These are phyloP conservation scores for Colletotrichum incanum DNA, from an alignment of 2,329 filamentous ascomycete genomes.

Conservation along the genomic window DNA sequence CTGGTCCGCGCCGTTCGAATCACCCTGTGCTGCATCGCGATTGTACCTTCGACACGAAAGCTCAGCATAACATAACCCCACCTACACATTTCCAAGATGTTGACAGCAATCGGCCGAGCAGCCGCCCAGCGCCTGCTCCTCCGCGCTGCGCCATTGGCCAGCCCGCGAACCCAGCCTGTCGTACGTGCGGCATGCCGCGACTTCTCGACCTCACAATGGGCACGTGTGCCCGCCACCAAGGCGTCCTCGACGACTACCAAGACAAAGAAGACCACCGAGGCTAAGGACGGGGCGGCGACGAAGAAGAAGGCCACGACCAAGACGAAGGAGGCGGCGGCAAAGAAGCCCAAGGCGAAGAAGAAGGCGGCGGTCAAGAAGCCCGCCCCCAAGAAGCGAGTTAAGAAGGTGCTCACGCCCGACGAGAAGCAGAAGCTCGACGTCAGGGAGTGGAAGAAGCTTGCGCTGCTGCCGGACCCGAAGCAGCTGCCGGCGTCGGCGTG, in stretches of 20 bases:
- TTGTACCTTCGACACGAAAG: slow-evolving; percentile 15
- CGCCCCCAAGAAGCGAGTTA: slow-evolving; percentile 53
- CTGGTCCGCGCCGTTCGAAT: background rate
- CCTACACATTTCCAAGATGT: slow-evolving; percentile 53
- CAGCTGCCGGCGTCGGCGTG: slow-evolving; percentile 53
- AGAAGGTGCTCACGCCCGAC: slow-evolving; percentile 58
- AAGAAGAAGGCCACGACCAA: slow-evolving; percentile 46
- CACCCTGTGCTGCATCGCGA: background rate
- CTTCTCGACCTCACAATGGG: slow-evolving; percentile 52
- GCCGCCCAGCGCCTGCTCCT: slow-evolving; percentile 55
- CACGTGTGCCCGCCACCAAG: slow-evolving; percentile 47
- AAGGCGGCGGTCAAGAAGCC: slow-evolving; percentile 47
- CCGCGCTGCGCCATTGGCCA: slow-evolving; percentile 44
- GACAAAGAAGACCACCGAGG: slow-evolving; percentile 46
- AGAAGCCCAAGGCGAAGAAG: slow-evolving; percentile 42
- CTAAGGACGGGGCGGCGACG: slow-evolving; percentile 49
- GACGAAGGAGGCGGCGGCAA: slow-evolving; percentile 44
- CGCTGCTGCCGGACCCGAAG: slow-evolving; percentile 59
- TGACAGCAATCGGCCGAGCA: slow-evolving; percentile 58
- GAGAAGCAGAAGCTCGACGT: slow-evolving; percentile 54
- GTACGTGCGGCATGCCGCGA: slow-evolving; percentile 46
- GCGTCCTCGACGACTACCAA: slow-evolving; percentile 47
- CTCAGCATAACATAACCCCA: background rate
- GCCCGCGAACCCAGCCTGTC: slow-evolving; percentile 43
- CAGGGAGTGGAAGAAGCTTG: slow-evolving; percentile 56